Base-by-base conservation (phyloP, 768 basidiomycete genomes). In the Collybiopsis confluens region DNA sequence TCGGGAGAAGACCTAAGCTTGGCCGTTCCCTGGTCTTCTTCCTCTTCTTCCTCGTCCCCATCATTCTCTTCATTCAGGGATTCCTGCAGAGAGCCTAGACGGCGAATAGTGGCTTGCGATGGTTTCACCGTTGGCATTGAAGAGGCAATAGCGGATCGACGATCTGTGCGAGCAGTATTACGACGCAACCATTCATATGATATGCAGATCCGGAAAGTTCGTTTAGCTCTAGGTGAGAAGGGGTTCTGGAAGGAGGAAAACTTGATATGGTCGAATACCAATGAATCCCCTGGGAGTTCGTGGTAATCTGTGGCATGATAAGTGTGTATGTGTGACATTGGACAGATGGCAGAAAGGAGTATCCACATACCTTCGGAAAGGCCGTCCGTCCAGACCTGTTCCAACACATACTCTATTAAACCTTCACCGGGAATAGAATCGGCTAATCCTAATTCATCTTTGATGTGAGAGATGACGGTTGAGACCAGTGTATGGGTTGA, bases 101-200 rank as follows among this genome's bases (percentile, higher is more conserved):
- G 73, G 42, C 70, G 71, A 42, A 82, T 68, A 0, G 80, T 81
- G 23, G 73, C 68, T 27, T 83, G 75, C 2, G 82, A 83, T 2
- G 81, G 78, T 30, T 75, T 75, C 8, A 70, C 49, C 0, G 80
- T 78, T 21, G 73, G 64, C 13, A 69, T 67, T 1, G 82, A 80
- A 2, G 75, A 61, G 30, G 30, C 30, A 6, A 33, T 33, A 5
- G 30, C 30, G 30, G 30, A 33, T 6, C 30, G 30, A 13, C 30
- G 30, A 13, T 33, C 21, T 36, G 68, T 71, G 0, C 81, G 80
- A 6, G 83, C 77, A 56, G 79, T 86, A 18, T 83, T 81, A 16
- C 87, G 79, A 54, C 83, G 81, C 66, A 82, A 92, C 90, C 86
- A 92, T 62, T 86, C 85, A 50, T 87, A 87, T 1, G 87, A 87